Base-by-base conservation (phyloP, 257 asterid genomes). In the Agastache rugosa region DNA sequence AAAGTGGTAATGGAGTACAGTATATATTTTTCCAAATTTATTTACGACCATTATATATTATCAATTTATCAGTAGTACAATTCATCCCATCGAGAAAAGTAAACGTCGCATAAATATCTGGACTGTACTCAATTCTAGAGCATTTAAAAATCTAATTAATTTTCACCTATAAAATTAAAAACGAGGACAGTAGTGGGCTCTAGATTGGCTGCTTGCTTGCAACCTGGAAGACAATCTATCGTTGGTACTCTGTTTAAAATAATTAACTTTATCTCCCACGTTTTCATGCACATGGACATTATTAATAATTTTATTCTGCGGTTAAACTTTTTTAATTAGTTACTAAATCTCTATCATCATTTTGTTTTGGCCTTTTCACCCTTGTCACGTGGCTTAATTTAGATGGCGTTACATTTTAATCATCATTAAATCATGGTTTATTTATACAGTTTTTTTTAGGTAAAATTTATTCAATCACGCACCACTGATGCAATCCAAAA, bases 191-290 rank as follows among this genome's bases (percentile, higher is more conserved):
- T 35, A 62, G 78, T 71, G 71, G 85, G 87, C 76, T 67, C n/a
- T 56, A 22, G 62, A 64, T 37, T 68, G 47, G 79, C 47, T 60
- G 80, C 69, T 56, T 84, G 86, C 81, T 67, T 78, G 87, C 82
- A 62, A 70, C 68, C 64, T 73, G 81, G 88, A 77, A 71, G 85
- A 78, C 91, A 80, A 55, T 55, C 71, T 3, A 41, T 11, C 47
- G 64, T 50, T 74, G 29, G 71, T 64, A 53, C 63, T 42, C 41
- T 12, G 20, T 37, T 62, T 37, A 60, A 48, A 39, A 34, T 34
- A 67, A 41, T 67, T 69, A 15, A 47, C 62, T 66, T 27, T 44
- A 19, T 56, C 34, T 41, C 60, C 68, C 65, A 76, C 67, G 64
- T 77, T 56, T 37, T 39, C 60, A 41, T 54, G 56, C 71, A 39